Evolutionary conservation across 1,284 basidiomycete genomes (phyloP).

Genomic region (Butyriboletus appendiculatus): DNA sequence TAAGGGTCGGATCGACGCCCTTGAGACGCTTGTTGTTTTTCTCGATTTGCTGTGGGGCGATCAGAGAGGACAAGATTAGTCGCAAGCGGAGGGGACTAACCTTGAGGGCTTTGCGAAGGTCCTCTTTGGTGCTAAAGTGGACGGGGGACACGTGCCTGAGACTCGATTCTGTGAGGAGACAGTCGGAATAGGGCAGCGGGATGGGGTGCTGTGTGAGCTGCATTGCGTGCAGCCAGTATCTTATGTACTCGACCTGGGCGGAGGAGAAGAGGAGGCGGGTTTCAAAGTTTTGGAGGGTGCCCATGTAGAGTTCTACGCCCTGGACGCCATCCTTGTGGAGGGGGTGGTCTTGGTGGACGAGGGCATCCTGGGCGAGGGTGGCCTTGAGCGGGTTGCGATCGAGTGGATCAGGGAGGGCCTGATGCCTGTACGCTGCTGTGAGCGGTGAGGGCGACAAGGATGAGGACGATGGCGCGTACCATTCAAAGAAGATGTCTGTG

Average conservation of each 20-base stretch:
- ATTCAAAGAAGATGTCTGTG: conserved; percentile 77
- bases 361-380: conserved; percentile 60
- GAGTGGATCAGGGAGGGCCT: conserved; percentile 45
- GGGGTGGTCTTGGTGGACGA: conserved; percentile 74
- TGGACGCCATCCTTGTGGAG: conserved; percentile 59
- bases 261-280: conserved; percentile 77
- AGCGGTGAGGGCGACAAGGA: neutral
- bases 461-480: conserved; percentile 39
- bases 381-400: conserved; percentile 69
- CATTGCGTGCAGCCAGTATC: conserved; percentile 82
- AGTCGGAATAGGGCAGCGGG: conserved; percentile 72
- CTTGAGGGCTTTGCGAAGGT: conserved; percentile 60
- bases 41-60: conserved; percentile 55
- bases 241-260: conserved; percentile 80
- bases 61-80: neutral
- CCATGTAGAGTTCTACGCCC: conserved; percentile 72
- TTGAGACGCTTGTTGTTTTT: conserved; percentile 78
- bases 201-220: conserved; percentile 63
- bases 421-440: conserved; percentile 39
- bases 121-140: conserved; percentile 53
- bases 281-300: conserved; percentile 71
- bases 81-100: conserved; percentile 33
- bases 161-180: conserved; percentile 56
- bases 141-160: conserved; percentile 58
- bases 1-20: conserved; percentile 55